Percentiles rank a stretch among this genome's conserved stretches.
phyloP scores from a whole-genome alignment of 345 rosid species.

The Camelina neglecta region DNA sequence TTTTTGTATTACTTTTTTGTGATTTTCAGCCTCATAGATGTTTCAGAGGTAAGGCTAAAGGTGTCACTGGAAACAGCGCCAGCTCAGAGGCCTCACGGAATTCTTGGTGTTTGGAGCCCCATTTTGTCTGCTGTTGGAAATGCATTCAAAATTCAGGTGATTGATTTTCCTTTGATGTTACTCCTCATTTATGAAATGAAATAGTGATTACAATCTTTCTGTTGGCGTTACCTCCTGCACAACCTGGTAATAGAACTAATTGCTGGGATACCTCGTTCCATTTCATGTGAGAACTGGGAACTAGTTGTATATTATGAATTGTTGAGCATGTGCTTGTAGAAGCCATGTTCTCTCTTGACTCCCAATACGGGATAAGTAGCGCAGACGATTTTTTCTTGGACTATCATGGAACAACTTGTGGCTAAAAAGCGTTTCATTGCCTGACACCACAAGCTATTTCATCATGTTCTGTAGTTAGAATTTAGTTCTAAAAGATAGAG shows the following conservation, averaged over 20 bases:
- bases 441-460: conserved; percentile 26
- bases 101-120: conserved; percentile 97
- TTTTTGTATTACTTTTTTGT: conserved; percentile 28
- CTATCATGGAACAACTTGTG: conserved; percentile 22
- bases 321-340: conserved; percentile 16
- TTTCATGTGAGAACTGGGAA: conserved; percentile 20
- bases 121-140: conserved; percentile 93
- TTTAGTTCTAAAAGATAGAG: conserved; percentile 22
- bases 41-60: conserved; percentile 91
- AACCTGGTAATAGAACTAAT: conserved; percentile 6
- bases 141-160: conserved; percentile 95
- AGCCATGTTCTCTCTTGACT: conserved; percentile 27
- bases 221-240: conserved; percentile 17
- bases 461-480: conserved; percentile 1
- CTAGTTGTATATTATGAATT: conserved; percentile 24
- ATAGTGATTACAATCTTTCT: conserved; percentile 25
- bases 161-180: conserved; percentile 28
- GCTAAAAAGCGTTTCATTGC: conserved; percentile 32
- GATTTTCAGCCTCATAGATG: conserved; percentile 83
- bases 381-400: conserved; percentile 28
- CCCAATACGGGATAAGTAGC: conserved; percentile 23
- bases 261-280: conserved; percentile 23
- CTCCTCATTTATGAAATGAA: conserved; percentile 21
- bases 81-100: conserved; percentile 88
- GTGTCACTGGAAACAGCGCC: conserved; percentile 90